Evolutionary conservation across 768 basidiomycete species (phyloP).

Genomic region (Chalciporus chontae): DNA sequence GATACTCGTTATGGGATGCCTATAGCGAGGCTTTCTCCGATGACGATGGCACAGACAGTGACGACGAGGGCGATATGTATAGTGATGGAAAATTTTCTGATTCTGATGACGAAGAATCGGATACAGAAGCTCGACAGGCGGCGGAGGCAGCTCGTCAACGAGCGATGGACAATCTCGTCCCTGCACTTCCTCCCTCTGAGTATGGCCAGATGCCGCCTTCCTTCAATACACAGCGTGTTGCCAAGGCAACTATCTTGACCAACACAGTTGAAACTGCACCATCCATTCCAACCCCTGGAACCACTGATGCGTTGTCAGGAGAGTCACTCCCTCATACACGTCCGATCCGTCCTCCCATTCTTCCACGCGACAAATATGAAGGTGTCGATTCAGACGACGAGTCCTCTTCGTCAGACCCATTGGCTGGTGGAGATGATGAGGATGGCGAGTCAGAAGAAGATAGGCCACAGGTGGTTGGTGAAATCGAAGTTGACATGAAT

Average conservation of each 20-base stretch:
- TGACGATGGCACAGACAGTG: conserved; percentile 39
- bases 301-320: conserved; percentile 3
- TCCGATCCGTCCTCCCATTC: conserved; percentile 69
- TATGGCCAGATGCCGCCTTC: conserved; percentile 86
- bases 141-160: conserved; percentile 46
- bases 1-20: not conserved
- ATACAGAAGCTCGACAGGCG: conserved; percentile 27
- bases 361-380: conserved; percentile 82
- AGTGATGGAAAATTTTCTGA: conserved; percentile 43
- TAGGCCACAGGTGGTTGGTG: conserved; percentile 76
- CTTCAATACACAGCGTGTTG: conserved; percentile 69
- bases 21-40: conserved; percentile 68
- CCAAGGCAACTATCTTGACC: conserved; percentile 41
- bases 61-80: conserved; percentile 32
- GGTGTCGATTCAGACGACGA: conserved; percentile 94
- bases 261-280: conserved; percentile 35
- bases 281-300: not conserved
- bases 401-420: conserved; percentile 58
- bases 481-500: conserved; percentile 86
- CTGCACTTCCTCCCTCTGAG: conserved; percentile 72
- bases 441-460: conserved; percentile 72
- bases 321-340: conserved; percentile 21
- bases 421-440: conserved; percentile 39
- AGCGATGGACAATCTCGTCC: conserved; percentile 79
- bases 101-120: conserved; percentile 42